Percentiles rank a stretch among this genome's conserved stretches.
phyloP scores from a whole-genome alignment of 768 basidiomycete genomes.

The Pleurotus salmoneostramineus region DNA sequence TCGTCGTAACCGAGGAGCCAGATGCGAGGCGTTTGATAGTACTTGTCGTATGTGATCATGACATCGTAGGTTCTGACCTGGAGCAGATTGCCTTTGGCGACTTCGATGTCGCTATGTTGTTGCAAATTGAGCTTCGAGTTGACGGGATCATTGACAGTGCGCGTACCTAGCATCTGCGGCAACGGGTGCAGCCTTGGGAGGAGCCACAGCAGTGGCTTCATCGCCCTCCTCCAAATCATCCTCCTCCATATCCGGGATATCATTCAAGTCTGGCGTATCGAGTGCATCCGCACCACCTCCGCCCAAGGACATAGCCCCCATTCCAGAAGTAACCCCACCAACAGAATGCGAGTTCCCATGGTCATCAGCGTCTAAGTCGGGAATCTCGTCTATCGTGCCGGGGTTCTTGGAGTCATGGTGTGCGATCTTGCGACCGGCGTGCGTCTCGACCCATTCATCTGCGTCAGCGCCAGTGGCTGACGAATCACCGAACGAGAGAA shows the following conservation, averaged over 20 bases:
- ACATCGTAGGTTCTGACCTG: conserved; percentile 99
- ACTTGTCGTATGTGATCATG: conserved; percentile 99
- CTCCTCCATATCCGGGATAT: conserved; percentile 99
- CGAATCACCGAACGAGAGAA: conserved; percentile 77
- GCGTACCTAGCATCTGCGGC: conserved; percentile 51
- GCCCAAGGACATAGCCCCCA: conserved; percentile 44
- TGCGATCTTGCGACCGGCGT: conserved; percentile 68
- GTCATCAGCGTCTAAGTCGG: conserved; percentile 63
- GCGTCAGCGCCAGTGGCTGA: conserved; percentile 48
- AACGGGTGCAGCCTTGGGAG: conserved; percentile 36
- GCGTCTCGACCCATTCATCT: conserved; percentile 99
- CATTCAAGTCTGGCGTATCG: conserved; percentile 87
- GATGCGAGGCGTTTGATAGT: conserved; percentile 97
- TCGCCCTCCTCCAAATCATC: conserved; percentile 88
- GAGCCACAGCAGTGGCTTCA: conserved; percentile 68
- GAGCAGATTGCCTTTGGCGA: conserved; percentile 77
- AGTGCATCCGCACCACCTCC: conserved; percentile 19
- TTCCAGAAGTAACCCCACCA: conserved; percentile 38
- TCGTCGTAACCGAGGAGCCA: conserved; percentile 99
- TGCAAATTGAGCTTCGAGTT: conserved; percentile 4
- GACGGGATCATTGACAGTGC: too few species aligned
- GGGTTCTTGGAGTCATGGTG: conserved; percentile 50
- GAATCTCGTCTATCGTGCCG: conserved; percentile 79
- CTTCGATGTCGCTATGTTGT: conserved; percentile 49
- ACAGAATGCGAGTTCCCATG: conserved; percentile 22